phyloP scores from a whole-genome alignment of 2,329 filamentous ascomycete species.

The Diplodia intermedia region DNA sequence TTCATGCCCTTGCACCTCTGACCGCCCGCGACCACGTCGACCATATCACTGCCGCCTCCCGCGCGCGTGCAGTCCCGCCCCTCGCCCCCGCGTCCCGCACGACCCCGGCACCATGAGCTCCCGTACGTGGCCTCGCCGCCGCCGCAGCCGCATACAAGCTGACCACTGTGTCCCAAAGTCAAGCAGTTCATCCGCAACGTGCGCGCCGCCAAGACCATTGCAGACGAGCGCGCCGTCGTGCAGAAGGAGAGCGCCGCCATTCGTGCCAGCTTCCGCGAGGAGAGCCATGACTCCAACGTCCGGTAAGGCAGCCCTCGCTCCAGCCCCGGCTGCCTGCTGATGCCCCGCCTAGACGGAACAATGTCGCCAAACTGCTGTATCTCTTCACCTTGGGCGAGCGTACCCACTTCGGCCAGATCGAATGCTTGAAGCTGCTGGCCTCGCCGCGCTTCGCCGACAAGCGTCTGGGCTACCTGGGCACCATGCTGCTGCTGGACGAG shows the following conservation, averaged over 20 bases:
- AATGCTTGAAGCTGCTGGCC: conserved; percentile 95
- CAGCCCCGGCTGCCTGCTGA: conserved; percentile 32
- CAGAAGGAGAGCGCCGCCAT: conserved; percentile 99
- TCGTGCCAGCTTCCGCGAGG: conserved; percentile 95
- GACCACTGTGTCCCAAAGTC: conserved; percentile 62
- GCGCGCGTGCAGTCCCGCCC: conserved; percentile 18
- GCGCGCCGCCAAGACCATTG: conserved; percentile 97
- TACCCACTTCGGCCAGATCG: conserved; percentile 98
- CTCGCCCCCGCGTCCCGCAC: conserved; percentile 48
- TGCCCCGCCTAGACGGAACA: conserved; percentile 76
- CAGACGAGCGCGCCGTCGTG: conserved; percentile 96
- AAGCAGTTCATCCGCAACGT: conserved; percentile 99
- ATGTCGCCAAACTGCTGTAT: conserved; percentile 97
- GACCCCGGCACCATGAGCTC: conserved; percentile 62
- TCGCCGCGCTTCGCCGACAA: conserved; percentile 98
- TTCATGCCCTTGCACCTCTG: conserved; percentile 12
- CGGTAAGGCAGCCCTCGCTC: conserved; percentile 64
- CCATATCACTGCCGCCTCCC: background rate
- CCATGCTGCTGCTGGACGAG: conserved; percentile 94
- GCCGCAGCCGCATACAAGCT: conserved; percentile 36
- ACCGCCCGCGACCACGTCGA: conserved; percentile 18
- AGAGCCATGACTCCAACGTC: conserved; percentile 89
- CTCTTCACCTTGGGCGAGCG: conserved; percentile 97
- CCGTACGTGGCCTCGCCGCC: conserved; percentile 53
- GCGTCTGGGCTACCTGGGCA: conserved; percentile 91